These are phyloP conservation scores for Porcisia hertigi DNA, from an alignment of 208 protist genomes.

Conservation along the genomic window DNA sequence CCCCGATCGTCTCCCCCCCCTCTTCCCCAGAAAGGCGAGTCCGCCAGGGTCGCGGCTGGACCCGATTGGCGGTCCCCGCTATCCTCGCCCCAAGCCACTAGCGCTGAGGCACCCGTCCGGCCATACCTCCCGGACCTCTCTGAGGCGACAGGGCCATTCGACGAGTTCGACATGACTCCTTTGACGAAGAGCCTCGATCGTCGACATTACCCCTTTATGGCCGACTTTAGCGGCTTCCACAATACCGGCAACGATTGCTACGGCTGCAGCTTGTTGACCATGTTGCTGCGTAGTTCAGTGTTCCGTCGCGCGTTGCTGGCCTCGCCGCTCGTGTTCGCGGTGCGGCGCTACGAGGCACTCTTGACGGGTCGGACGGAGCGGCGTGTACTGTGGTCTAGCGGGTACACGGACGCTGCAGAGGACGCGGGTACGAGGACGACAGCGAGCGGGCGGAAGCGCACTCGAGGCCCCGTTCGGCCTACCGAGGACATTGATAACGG, in stretches of 20 bases:
- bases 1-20: not conserved
- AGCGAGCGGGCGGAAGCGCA: constrained; percentile 1
- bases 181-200: not conserved
- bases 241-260: constrained; percentile 85
- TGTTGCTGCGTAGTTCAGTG: constrained; percentile 61
- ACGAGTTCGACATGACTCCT: not conserved
- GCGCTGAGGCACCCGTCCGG: not conserved
- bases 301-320: constrained; percentile 49
- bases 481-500: not conserved
- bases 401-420: constrained; percentile 11
- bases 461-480: not conserved
- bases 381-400: constrained; percentile 21
- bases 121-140: not conserved
- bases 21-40: not conserved
- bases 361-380: constrained; percentile 8
- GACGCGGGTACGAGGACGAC: not conserved
- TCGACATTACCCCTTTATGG: constrained; percentile 4
- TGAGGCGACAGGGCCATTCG: not conserved
- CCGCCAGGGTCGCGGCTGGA: not conserved
- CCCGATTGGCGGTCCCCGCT: constrained; percentile 2
- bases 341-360: constrained; percentile 24
- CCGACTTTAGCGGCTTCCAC: constrained; percentile 72
- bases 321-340: constrained; percentile 29
- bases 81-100: not conserved
- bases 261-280: constrained; percentile 77